phyloP scores from a whole-genome alignment of 148 eudicot genomes.

The Vaccinium myrtillus region DNA sequence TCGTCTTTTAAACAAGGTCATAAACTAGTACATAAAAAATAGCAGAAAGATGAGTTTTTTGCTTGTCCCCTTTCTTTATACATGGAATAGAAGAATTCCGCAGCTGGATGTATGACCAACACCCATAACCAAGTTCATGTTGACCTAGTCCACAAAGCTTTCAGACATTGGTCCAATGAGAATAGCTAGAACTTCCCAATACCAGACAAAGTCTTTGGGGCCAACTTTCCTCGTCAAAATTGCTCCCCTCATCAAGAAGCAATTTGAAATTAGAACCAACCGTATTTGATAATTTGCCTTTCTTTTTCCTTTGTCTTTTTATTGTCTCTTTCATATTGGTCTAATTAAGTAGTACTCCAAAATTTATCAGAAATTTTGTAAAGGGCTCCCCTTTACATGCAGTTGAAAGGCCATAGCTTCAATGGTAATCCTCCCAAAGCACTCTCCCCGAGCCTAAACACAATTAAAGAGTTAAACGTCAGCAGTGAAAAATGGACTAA shows the following conservation, averaged over 20 bases:
- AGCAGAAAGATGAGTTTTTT: neutral
- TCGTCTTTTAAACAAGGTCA: neutral
- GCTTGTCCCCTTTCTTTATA: neutral
- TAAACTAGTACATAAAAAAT: neutral
- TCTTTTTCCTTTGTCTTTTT: neutral
- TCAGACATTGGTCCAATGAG: neutral
- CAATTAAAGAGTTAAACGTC: neutral
- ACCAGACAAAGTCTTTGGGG: neutral
- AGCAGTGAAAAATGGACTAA: neutral
- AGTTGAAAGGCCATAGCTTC: conserved; percentile 97
- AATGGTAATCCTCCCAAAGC: conserved; percentile 91
- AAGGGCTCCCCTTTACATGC: conserved; percentile 66
- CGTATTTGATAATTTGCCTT: neutral
- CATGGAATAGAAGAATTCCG: neutral
- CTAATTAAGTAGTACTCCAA: neutral
- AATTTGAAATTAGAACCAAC: neutral
- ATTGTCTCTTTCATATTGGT: neutral
- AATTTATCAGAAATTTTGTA: neutral
- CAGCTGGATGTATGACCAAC: neutral
- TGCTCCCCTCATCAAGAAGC: neutral
- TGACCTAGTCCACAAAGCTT: neutral
- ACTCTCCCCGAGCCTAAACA: conserved; percentile 79
- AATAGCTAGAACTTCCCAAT: neutral
- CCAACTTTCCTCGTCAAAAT: neutral
- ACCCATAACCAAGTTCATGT: neutral